Base-by-base conservation (phyloP, 805 yeast species). In the Saturnispora quitensis region DNA sequence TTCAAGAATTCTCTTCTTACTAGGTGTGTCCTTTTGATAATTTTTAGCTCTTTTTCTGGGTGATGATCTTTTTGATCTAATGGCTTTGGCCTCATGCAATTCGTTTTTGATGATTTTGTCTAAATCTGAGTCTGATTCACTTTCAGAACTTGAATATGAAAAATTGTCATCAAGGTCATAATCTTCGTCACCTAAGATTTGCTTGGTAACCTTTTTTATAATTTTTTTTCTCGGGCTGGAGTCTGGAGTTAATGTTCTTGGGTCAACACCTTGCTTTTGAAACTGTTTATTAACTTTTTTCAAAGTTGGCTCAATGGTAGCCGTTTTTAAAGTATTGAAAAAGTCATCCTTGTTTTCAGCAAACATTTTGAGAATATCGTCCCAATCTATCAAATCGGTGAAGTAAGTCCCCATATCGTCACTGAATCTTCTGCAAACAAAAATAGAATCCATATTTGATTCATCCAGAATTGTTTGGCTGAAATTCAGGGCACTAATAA, bases 371-470 rank as follows among this genome's bases (percentile, higher is more conserved):
- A 50, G 45, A 51, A 71, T 60, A 10, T 63, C 70, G 38, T 66
- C 61, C 67, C 68, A 77, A 48, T 76, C 76, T 47, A 76, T 64
- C 9, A 43, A 54, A 25, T 66, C 67, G 1, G 76, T 63, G 51
- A 74, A 60, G 40, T 55, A 56, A 5, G 63, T 68, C 1, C 68
- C 70, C 6, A 58, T 58, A 12, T 66, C 61, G 55, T 73, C 75
- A 50, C 73, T 60, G n/a, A 73, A 74, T 52, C 75, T 61, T 44
- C 72, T 60, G 55, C 79, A 75, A 25, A 73, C 55, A 51, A 64
- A 76, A 3, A 69, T 63, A 15, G 47, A 27, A 18, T 62, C 62
- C 3, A 57, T 33, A 43, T 64, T 62, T 3, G 71, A 67, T n/a
- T 68, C 73, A 46, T 73, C 76, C 13, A 68, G 60, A 2, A 60